Conservation (phyloP, 129 eudicot genomes). For the Arctium minus region DNA sequence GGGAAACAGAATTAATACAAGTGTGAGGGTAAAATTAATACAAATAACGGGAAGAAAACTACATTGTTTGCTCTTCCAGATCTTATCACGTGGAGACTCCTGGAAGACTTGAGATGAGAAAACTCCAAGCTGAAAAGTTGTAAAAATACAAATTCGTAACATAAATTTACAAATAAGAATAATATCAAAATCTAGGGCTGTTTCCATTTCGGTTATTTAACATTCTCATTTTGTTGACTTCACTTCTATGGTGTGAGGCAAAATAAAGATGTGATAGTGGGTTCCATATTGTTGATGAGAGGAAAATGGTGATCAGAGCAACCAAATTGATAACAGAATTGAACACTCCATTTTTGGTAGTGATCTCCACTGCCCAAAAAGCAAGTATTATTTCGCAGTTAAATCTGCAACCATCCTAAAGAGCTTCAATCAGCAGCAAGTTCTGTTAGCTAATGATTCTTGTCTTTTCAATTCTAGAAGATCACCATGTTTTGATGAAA, state of each 20-base stretch:
- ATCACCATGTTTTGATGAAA: background rate
- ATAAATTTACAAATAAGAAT: background rate
- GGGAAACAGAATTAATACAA: background rate
- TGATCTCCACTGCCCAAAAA: background rate
- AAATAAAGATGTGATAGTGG: background rate
- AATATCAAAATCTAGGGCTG: background rate
- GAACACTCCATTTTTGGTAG: background rate
- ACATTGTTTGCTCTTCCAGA: conserved; percentile 86
- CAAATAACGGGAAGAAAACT: conserved; percentile 12
- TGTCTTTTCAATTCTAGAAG: background rate
- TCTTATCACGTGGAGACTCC: conserved; percentile 91
- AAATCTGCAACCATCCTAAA: background rate
- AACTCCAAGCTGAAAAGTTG: conserved; percentile 69
- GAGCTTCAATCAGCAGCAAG: background rate
- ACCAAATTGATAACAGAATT: background rate
- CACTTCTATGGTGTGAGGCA: background rate
- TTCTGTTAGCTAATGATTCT: background rate
- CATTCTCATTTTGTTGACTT: background rate
- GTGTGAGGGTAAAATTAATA: background rate
- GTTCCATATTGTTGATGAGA: background rate
- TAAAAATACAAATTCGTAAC: conserved; percentile 9
- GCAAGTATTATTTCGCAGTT: background rate
- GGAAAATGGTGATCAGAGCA: background rate
- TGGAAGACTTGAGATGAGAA: conserved; percentile 98
- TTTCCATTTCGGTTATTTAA: background rate